These are phyloP conservation scores for Skeletonema potamos DNA, from an alignment of 108 stramenopile species.

Conservation along the genomic window DNA sequence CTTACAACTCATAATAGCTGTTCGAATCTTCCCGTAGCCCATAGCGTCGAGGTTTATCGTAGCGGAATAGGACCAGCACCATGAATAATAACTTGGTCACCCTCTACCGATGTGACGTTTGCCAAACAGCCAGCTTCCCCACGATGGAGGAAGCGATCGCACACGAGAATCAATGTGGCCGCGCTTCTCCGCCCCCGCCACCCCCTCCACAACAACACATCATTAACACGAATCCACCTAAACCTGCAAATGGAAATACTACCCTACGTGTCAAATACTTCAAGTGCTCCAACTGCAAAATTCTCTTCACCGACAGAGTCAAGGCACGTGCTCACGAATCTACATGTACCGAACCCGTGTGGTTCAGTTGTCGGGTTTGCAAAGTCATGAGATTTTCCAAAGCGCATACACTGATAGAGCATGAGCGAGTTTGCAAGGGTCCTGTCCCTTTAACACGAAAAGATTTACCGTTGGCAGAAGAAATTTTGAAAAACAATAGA, in stretches of 20 bases:
- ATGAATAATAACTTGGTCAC: background rate
- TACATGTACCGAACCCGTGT: background rate
- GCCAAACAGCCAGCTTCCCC: background rate
- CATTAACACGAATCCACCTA: background rate
- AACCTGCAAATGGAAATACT: background rate
- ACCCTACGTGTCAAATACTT: background rate
- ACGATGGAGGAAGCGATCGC: background rate
- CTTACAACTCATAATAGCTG: background rate
- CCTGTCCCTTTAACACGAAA: background rate
- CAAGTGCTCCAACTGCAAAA: background rate
- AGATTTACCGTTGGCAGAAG: background rate
- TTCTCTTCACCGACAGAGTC: background rate
- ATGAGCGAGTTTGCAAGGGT: background rate
- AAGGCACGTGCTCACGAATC: background rate
- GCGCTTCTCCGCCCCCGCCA: background rate
- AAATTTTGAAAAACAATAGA: background rate
- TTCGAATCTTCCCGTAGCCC: background rate
- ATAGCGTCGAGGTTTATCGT: background rate
- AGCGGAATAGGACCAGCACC: background rate
- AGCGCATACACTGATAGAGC: background rate
- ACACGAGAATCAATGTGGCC: background rate
- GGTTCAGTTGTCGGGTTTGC: background rate
- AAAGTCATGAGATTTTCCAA: conserved; percentile 1
- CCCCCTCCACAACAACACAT: background rate
- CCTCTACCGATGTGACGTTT: background rate